phyloP scores from a whole-genome alignment of 495 filamentous ascomycete genomes.

The Penicillium canariense region DNA sequence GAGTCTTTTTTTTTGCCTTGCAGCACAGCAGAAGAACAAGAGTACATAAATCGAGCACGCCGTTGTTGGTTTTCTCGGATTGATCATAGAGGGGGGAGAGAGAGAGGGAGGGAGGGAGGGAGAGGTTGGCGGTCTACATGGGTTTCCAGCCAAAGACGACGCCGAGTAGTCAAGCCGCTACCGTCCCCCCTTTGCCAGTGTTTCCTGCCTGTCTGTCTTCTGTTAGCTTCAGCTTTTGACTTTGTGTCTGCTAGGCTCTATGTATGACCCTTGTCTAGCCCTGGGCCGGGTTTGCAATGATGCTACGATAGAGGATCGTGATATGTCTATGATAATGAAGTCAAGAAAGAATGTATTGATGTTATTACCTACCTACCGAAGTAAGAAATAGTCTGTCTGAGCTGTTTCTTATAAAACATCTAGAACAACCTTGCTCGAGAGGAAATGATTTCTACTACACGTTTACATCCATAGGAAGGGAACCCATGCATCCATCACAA shows the following conservation, averaged over 20 bases:
- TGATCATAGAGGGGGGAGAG: neutral
- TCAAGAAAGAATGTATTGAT: slow-evolving; percentile 21
- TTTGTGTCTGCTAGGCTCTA: neutral
- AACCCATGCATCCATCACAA: neutral
- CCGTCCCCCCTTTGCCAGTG: neutral
- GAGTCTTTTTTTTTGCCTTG: slow-evolving; percentile 10
- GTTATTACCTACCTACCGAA: neutral
- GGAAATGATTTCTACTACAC: too few species aligned
- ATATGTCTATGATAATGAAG: slow-evolving; percentile 32
- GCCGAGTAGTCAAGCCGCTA: neutral
- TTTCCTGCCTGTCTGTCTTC: neutral
- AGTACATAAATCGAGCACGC: slow-evolving; percentile 2
- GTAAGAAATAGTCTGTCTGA: neutral
- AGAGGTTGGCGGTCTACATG: too few species aligned
- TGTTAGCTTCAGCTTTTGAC: neutral
- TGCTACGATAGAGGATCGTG: slow-evolving; percentile 33
- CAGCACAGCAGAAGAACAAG: slow-evolving; percentile 7
- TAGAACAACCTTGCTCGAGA: too few species aligned
- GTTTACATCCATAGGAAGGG: too few species aligned
- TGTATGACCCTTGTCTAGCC: slow-evolving; percentile 13
- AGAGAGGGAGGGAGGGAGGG: too few species aligned
- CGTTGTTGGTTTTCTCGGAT: neutral
- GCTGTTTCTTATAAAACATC: too few species aligned
- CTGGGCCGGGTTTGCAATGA: slow-evolving; percentile 22
- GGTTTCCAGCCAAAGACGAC: neutral